phyloP scores from a whole-genome alignment of 495 filamentous ascomycete genomes.

The Jackrogersella minutella region DNA sequence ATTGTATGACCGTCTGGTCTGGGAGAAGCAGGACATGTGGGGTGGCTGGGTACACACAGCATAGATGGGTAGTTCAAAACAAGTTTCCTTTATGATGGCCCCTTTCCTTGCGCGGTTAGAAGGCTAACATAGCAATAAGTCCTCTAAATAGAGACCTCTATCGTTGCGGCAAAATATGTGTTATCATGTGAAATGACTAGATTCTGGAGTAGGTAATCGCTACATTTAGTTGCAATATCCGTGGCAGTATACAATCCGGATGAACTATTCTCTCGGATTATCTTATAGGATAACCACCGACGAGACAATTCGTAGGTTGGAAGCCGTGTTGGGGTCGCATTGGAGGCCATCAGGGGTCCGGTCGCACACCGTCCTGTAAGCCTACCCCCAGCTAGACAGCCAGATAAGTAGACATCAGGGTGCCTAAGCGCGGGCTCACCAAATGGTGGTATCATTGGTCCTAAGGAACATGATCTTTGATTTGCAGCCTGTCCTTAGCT shows the following conservation, averaged over 20 bases:
- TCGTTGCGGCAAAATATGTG: neutral
- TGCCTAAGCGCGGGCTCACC: conserved; percentile 15
- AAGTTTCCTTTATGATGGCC: conserved; percentile 19
- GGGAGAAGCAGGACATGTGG: no score
- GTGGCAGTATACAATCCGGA: neutral
- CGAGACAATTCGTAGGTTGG: neutral
- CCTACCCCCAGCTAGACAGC: neutral
- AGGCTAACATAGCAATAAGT: neutral
- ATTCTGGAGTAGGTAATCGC: neutral
- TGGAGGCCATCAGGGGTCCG: neutral
- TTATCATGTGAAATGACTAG: neutral
- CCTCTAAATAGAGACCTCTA: no score
- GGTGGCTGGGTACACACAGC: neutral
- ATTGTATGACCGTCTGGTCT: no score
- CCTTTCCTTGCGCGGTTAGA: conserved; percentile 11
- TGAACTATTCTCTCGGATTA: neutral
- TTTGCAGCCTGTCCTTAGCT: neutral
- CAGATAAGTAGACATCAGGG: conserved; percentile 23
- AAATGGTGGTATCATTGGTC: conserved; percentile 6
- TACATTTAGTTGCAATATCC: neutral
- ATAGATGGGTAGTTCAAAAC: neutral
- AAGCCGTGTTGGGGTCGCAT: neutral
- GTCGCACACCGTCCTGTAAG: conserved; percentile 10
- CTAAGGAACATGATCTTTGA: conserved; percentile 16
- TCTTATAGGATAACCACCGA: neutral